These are phyloP conservation scores for Magnaporthiopsis poae DNA, from an alignment of 2,329 filamentous ascomycete genomes.

Conservation along the genomic window DNA sequence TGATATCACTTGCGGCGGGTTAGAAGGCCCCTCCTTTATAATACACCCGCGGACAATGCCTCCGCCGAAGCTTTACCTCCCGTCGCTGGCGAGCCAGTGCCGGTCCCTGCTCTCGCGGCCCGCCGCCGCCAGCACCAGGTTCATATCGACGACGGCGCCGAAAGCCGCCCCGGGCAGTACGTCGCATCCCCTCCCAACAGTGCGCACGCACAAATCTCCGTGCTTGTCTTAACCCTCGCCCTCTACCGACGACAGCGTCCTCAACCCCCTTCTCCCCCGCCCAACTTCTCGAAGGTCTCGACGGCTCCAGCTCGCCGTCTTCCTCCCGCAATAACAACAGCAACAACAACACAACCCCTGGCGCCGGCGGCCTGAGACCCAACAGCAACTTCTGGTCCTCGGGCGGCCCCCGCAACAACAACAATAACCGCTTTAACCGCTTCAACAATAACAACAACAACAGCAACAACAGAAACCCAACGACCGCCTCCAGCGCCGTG, in stretches of 20 bases:
- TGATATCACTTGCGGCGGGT: neutral
- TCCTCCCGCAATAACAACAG: neutral
- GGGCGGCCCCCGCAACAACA: neutral
- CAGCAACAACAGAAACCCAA: constrained; percentile 2
- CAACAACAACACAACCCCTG: neutral
- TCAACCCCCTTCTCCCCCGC: neutral
- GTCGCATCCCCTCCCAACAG: neutral
- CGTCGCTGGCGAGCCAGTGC: constrained; percentile 9
- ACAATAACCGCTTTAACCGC: too few relatives aligned
- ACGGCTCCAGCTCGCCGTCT: neutral
- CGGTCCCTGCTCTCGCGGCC: constrained; percentile 7
- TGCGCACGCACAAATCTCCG: neutral
- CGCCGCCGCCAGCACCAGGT: constrained; percentile 7
- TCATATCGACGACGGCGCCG: neutral
- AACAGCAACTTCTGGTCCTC: neutral
- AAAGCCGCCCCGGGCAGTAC: neutral
- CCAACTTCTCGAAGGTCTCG: neutral
- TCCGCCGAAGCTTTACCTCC: constrained; percentile 11
- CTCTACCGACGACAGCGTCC: neutral
- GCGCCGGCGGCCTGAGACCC: neutral
- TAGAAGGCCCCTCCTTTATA: neutral
- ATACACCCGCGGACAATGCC: constrained; percentile 10
- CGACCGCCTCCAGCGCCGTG: neutral
- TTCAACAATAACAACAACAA: neutral
- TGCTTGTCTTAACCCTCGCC: neutral